Evolutionary conservation across 768 basidiomycete genomes (phyloP).

Genomic region (Phanerochaete sordida): DNA sequence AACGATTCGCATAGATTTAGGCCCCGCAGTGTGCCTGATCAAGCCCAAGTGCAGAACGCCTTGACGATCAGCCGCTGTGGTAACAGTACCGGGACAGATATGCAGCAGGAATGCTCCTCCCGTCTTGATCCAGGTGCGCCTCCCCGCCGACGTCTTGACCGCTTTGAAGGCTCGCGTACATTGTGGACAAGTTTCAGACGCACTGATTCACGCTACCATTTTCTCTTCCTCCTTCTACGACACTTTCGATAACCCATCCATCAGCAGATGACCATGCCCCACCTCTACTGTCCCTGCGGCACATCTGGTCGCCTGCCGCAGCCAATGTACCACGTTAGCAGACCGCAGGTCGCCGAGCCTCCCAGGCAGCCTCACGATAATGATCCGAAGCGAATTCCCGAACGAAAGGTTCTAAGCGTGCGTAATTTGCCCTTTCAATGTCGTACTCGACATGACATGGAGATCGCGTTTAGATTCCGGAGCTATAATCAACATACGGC

Average conservation of each 20-base stretch:
- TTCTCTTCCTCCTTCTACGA: not conserved
- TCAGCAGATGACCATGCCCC: not conserved
- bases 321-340: constrained; percentile 3
- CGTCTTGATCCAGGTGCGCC: no score
- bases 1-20: no score
- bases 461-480: constrained; percentile 15
- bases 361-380: constrained; percentile 1
- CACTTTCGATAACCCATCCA: not conserved
- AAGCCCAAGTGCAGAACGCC: no score
- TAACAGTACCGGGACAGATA: no score
- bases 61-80: no score
- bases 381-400: constrained; percentile 8
- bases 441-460: not conserved
- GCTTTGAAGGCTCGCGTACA: no score
- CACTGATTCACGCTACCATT: not conserved
- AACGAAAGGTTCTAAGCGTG: constrained; percentile 11
- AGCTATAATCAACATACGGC: constrained; percentile 19
- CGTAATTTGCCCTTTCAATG: not conserved
- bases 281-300: not conserved
- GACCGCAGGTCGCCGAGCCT: not conserved
- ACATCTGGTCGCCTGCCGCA: constrained; percentile 8
- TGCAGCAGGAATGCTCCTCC: no score
- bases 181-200: not conserved
- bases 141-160: no score
- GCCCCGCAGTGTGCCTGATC: no score